These are phyloP conservation scores for Exophiala bonariae DNA, from an alignment of 2,329 filamentous ascomycete genomes.

Conservation along the genomic window DNA sequence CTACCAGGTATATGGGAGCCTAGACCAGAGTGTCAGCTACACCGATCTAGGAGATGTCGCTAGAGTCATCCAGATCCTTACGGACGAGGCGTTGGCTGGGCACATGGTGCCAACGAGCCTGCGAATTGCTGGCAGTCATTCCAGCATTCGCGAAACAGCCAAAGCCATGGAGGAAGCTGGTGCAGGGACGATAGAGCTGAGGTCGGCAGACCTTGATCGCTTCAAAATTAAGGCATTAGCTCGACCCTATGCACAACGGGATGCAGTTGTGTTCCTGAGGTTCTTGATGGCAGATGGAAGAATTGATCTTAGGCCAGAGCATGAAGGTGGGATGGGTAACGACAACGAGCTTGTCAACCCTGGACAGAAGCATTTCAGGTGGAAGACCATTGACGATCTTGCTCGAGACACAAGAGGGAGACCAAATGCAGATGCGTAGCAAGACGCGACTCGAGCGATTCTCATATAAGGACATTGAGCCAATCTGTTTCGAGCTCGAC, in stretches of 20 bases:
- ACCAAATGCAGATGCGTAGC: slow-evolving; percentile 18
- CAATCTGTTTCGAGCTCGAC: too few relatives aligned
- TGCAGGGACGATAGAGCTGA: slow-evolving; percentile 28
- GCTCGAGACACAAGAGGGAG: slow-evolving; percentile 29
- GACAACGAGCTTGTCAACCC: slow-evolving; percentile 35
- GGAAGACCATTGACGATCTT: slow-evolving; percentile 33
- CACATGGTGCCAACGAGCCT: slow-evolving; percentile 30
- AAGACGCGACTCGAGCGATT: too few relatives aligned
- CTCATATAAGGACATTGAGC: too few relatives aligned
- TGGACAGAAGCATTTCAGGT: slow-evolving; percentile 31
- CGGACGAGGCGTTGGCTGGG: not conserved
- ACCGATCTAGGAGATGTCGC: slow-evolving; percentile 35
- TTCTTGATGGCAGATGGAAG: slow-evolving; percentile 38
- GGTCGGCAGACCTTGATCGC: slow-evolving; percentile 24
- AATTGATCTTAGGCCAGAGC: slow-evolving; percentile 24
- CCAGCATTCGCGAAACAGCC: slow-evolving; percentile 28
- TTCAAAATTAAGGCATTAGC: slow-evolving; percentile 30
- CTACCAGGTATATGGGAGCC: slow-evolving; percentile 34
- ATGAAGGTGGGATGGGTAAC: slow-evolving; percentile 28
- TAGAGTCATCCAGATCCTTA: slow-evolving; percentile 28
- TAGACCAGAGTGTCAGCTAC: slow-evolving; percentile 31
- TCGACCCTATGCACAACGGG: slow-evolving; percentile 16
- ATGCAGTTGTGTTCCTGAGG: slow-evolving; percentile 32
- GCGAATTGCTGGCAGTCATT: slow-evolving; percentile 32
- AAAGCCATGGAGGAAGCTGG: slow-evolving; percentile 30